Base-by-base conservation (phyloP, 495 filamentous ascomycete genomes). In the Neurospora africana region DNA sequence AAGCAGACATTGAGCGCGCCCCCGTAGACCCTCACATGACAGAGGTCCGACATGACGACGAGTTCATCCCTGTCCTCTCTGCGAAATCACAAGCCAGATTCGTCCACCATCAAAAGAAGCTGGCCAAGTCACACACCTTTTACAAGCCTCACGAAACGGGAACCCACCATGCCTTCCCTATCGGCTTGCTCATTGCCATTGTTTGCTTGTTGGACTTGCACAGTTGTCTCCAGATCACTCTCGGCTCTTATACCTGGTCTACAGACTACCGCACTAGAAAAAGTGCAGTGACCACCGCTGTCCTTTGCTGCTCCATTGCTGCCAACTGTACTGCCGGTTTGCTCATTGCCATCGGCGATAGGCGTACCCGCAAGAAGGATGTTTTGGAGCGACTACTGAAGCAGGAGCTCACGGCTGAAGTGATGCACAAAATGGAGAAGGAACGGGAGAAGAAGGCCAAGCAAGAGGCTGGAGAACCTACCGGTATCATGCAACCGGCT, bases 61-160 rank as follows among this genome's bases (percentile, higher is more conserved):
- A 83, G 71, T 86, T 85, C 47, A 61, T 77, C 69, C 78, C 77
- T 1, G 90, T 94, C 1, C 83, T 95, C 5, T 85, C 83, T 21
- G 85, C 85, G 15, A 79, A 83, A 41, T 88, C 93, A 76, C 89
- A 93, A 76, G 80, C 81, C 37, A 84, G 83, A 40, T 83, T 95
- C 15, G 83, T 87, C 41, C 88, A 93, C 74, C 91, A 95, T 76
- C 90, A 93, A 75, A 84, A 81, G 39, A 93, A 93, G 75, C 90
- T 93, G 73, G 83, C 89, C 74, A 91, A 88, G 69, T 91, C 89
- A 0, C 92, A 95, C 76, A 92, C 91, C 2, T 95, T 93, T 80
- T 95, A 93, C 83, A 92, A 92, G 77, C 92, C 92, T 1, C 91
- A 95, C 80, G 92, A 93, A 81, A 94, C 91, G 0, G 80, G 86